Evolutionary conservation across 495 filamentous ascomycete genomes (phyloP).

Genomic region (Niebla homalea): DNA sequence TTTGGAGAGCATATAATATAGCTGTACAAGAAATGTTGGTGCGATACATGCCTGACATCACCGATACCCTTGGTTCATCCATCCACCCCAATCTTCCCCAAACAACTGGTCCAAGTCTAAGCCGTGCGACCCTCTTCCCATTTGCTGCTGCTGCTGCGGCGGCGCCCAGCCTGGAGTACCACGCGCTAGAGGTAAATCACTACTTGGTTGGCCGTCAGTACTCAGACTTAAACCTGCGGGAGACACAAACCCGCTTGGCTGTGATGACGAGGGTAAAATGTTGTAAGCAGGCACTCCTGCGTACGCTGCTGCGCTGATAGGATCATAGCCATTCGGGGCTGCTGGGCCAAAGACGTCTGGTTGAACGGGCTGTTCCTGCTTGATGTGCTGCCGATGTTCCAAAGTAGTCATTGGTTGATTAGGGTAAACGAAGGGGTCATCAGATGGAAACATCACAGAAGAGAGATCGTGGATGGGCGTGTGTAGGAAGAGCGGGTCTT

Average conservation of each 20-base stretch:
- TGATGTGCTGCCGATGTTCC: constrained; percentile 32
- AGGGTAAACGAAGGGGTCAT: constrained; percentile 82
- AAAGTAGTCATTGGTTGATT: constrained; percentile 64
- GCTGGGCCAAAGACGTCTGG: neutral
- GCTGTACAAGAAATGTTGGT: constrained; percentile 1
- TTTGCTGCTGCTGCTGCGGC: constrained; percentile 6
- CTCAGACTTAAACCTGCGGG: neutral
- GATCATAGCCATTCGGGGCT: neutral
- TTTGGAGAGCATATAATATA: too few relatives aligned
- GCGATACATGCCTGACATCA: constrained; percentile 15
- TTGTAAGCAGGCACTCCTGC: neutral
- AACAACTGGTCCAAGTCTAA: constrained; percentile 14
- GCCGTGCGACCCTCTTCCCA: constrained; percentile 1
- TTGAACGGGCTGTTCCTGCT: constrained; percentile 5
- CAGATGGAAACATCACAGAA: constrained; percentile 84
- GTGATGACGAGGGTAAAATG: neutral
- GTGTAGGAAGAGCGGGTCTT: constrained; percentile 25
- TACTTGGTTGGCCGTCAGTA: neutral
- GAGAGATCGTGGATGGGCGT: constrained; percentile 54
- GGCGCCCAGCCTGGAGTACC: neutral
- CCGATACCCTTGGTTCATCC: constrained; percentile 14
- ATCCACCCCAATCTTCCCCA: constrained; percentile 19
- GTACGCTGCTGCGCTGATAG: neutral
- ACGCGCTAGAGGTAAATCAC: neutral
- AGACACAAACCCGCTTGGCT: neutral